Evolutionary conservation across 2,329 filamentous ascomycete species (phyloP).

Genomic region (Pseudocercospora cruenta): DNA sequence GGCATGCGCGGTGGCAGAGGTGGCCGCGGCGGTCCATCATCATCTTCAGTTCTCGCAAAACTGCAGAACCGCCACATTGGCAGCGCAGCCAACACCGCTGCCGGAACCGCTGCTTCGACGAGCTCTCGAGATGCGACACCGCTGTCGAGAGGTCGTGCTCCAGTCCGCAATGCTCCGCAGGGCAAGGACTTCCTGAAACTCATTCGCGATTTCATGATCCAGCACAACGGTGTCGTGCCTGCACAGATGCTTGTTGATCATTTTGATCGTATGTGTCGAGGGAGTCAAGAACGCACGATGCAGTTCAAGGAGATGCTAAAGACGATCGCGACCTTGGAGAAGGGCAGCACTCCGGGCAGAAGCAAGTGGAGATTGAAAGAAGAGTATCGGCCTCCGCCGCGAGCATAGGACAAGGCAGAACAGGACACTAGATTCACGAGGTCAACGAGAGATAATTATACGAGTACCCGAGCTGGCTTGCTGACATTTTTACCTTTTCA

Average conservation of each 20-base stretch:
- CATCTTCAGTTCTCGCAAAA: constrained; percentile 48
- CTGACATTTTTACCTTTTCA: no score
- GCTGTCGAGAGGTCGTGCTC: constrained; percentile 23
- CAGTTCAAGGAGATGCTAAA: constrained; percentile 84
- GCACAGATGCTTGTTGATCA: constrained; percentile 88
- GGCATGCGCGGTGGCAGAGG: constrained; percentile 28
- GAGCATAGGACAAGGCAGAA: not conserved
- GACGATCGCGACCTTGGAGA: constrained; percentile 72
- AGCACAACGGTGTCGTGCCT: constrained; percentile 76
- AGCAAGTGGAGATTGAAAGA: constrained; percentile 63
- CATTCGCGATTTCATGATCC: constrained; percentile 77
- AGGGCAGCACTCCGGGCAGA: constrained; percentile 51
- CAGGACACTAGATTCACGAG: not conserved
- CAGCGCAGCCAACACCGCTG: constrained; percentile 28
- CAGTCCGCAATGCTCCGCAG: constrained; percentile 26
- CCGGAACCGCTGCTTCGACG: constrained; percentile 38
- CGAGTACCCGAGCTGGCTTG: no score
- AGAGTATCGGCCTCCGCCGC: constrained; percentile 46
- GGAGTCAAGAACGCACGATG: constrained; percentile 66
- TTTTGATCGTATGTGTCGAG: constrained; percentile 77
- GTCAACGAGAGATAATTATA: no score
- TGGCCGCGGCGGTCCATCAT: constrained; percentile 46
- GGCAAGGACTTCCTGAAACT: constrained; percentile 51
- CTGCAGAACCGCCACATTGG: constrained; percentile 46
- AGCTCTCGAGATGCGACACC: constrained; percentile 30